phyloP scores from a whole-genome alignment of 2,329 filamentous ascomycete species.

The Orbilia quercus region DNA sequence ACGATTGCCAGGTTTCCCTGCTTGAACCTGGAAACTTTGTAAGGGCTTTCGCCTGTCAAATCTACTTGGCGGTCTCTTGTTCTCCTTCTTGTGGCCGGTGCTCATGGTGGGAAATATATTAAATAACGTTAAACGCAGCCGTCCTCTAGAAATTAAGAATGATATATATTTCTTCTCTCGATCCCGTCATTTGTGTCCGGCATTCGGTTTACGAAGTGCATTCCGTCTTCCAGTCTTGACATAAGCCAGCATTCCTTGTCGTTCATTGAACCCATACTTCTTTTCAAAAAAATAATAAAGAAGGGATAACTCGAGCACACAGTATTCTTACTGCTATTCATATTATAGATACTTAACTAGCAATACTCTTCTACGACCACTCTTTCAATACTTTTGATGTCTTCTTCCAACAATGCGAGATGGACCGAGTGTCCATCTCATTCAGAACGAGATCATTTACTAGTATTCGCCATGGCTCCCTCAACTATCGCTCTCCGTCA shows the following conservation, averaged over 20 bases:
- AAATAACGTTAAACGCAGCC: constrained; percentile 2
- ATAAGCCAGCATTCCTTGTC: too few species aligned
- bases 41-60: neutral
- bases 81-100: constrained; percentile 1
- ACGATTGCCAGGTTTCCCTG: constrained; percentile 7
- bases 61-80: neutral
- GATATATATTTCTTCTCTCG: constrained; percentile 1
- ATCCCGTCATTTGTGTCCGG: neutral
- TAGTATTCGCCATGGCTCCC: constrained; percentile 34
- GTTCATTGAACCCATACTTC: too few species aligned
- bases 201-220: too few species aligned
- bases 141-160: neutral
- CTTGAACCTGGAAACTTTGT: neutral
- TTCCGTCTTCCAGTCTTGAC: too few species aligned
- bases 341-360: too few species aligned
- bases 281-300: too few species aligned
- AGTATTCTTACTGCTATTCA: too few species aligned
- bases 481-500: constrained; percentile 17
- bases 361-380: too few species aligned
- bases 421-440: constrained; percentile 29
- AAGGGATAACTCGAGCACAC: too few species aligned
- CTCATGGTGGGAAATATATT: constrained; percentile 6
- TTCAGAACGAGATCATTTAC: constrained; percentile 6
- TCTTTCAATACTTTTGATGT: constrained; percentile 7
- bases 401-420: constrained; percentile 1